Conservation (phyloP, 2,329 filamentous ascomycete genomes). For the Fusarium pilosicola region DNA sequence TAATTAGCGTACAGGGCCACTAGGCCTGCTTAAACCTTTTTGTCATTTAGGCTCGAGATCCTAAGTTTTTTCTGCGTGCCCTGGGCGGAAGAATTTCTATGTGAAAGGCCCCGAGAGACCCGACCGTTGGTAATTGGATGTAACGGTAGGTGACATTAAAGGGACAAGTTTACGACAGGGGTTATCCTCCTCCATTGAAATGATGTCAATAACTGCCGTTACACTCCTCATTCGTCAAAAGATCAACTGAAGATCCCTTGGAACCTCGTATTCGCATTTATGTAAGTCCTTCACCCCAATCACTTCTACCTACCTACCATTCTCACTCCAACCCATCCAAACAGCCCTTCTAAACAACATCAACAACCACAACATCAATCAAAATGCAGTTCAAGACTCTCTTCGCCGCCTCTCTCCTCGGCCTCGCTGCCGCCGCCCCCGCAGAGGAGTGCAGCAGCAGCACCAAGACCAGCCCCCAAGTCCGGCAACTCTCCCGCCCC, state of each 20-base stretch:
- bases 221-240: constrained; percentile 10
- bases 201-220: constrained; percentile 36
- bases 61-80: too few species aligned
- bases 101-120: background rate
- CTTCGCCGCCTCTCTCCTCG: constrained; percentile 26
- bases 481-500: background rate
- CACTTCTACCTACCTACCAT: background rate
- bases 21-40: background rate
- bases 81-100: constrained; percentile 3
- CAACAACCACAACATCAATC: background rate
- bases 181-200: background rate
- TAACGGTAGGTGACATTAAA: background rate
- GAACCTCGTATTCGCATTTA: constrained; percentile 12
- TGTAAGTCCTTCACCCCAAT: constrained; percentile 6
- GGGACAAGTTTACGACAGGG: background rate
- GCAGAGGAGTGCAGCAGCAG: background rate
- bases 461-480: constrained; percentile 15
- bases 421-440: constrained; percentile 25
- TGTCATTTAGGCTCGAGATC: background rate
- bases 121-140: background rate
- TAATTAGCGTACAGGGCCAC: accelerated
- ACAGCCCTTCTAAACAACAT: background rate
- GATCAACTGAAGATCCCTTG: constrained; percentile 30
- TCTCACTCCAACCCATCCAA: background rate
- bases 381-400: constrained; percentile 43